These are phyloP conservation scores for Phoenix dactylifera DNA, from an alignment of 176 grass and related monocot genomes.

Conservation along the genomic window DNA sequence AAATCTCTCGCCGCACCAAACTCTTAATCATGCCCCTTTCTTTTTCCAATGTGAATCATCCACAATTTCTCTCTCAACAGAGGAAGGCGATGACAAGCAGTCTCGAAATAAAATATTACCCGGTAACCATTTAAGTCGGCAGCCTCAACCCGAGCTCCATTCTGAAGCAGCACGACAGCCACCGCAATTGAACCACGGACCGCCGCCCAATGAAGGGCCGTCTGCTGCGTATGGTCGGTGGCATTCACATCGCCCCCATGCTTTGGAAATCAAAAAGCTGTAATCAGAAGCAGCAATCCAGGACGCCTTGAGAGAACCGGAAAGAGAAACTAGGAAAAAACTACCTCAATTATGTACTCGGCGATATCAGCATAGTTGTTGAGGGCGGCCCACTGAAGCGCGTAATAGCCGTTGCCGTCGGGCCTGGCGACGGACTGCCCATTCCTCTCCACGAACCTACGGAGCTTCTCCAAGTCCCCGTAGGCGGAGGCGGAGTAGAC, in stretches of 20 bases:
- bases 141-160: conserved; percentile 54
- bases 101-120: conserved; percentile 35
- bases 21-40: too few species aligned
- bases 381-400: conserved; percentile 89
- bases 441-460: conserved; percentile 49
- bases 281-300: not conserved
- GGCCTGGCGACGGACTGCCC: conserved; percentile 40
- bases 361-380: conserved; percentile 76
- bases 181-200: conserved; percentile 55
- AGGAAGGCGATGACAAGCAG: too few species aligned
- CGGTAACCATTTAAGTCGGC: conserved; percentile 66
- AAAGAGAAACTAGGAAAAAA: not conserved
- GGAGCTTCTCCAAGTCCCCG: conserved; percentile 73
- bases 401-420: conserved; percentile 86
- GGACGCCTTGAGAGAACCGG: too few species aligned
- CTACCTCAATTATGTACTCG: conserved; percentile 78
- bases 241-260: conserved; percentile 75
- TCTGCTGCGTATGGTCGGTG: conserved; percentile 51
- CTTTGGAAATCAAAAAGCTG: conserved; percentile 21
- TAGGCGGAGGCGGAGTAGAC: conserved; percentile 74
- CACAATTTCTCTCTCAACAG: too few species aligned
- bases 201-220: conserved; percentile 88
- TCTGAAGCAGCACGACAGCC: conserved; percentile 62
- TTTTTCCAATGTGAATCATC: too few species aligned
- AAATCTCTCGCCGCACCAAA: too few species aligned